Conservation (phyloP, 345 rosid genomes). For the Cardamine resedifolia region DNA sequence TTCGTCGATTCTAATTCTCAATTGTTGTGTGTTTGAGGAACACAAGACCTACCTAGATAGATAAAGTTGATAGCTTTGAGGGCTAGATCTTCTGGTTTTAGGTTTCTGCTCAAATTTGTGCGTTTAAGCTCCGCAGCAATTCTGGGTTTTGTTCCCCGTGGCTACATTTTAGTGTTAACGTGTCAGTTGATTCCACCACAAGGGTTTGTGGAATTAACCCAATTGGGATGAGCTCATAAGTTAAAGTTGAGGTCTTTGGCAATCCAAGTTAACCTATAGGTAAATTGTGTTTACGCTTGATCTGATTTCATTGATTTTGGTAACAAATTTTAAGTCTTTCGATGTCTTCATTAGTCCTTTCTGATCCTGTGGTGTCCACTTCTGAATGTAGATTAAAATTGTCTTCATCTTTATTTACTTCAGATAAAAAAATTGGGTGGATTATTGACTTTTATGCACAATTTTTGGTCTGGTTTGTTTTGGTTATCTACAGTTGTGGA, state of each 20-base stretch:
- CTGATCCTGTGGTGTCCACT: constrained; percentile 29
- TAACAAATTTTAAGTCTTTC: neutral
- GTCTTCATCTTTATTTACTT: constrained; percentile 24
- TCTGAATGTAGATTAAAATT: neutral
- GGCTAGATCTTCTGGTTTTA: constrained; percentile 24
- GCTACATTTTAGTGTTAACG: constrained; percentile 14
- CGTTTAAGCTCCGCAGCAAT: neutral
- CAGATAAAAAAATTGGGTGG: constrained; percentile 1
- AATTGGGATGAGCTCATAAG: neutral
- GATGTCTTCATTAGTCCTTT: constrained; percentile 10
- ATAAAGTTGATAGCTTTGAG: neutral
- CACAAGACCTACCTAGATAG: constrained; percentile 22
- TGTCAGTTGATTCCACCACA: neutral
- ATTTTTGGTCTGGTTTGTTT: neutral
- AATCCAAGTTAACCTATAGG: constrained; percentile 11
- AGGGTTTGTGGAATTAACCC: constrained; percentile 9
- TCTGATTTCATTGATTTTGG: neutral
- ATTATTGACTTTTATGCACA: neutral
- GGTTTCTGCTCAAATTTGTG: neutral
- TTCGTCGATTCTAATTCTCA: constrained; percentile 7
- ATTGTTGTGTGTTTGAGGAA: constrained; percentile 28
- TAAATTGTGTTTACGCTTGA: neutral
- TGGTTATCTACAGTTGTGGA: neutral
- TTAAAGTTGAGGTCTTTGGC: constrained; percentile 27
- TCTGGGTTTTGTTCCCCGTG: constrained; percentile 24